These are phyloP conservation scores for Epichloe gansuensis DNA, from an alignment of 2,329 filamentous ascomycete species.

Conservation along the genomic window DNA sequence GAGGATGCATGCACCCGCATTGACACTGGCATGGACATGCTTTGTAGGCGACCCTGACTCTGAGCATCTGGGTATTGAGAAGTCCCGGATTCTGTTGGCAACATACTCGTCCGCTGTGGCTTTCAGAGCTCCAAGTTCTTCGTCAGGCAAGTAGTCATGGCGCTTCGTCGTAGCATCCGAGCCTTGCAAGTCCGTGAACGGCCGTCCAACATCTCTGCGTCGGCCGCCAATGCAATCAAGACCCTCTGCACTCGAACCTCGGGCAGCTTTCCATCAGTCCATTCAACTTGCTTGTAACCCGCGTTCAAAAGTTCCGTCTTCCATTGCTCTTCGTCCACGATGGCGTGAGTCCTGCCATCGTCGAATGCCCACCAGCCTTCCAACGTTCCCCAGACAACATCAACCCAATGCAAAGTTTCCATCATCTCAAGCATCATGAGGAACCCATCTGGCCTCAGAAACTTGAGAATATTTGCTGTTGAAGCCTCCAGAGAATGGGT, in stretches of 20 bases:
- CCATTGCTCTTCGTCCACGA: conserved; percentile 7
- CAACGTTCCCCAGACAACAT: conserved; percentile 21
- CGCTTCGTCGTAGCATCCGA: background rate
- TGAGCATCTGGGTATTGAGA: background rate
- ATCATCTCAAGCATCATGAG: conserved; percentile 11
- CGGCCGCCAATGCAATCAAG: conserved; percentile 3
- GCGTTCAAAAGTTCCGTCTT: conserved; percentile 5
- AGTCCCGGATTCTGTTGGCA: background rate
- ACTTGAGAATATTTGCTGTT: conserved; percentile 10
- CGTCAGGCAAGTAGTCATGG: background rate
- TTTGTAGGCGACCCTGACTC: background rate
- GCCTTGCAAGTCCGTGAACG: no score
- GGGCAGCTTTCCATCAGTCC: conserved; percentile 8
- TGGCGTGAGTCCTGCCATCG: conserved; percentile 7
- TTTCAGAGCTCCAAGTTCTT: background rate
- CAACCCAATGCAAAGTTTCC: conserved; percentile 13
- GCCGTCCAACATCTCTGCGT: background rate
- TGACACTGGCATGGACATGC: background rate
- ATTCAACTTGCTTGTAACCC: conserved; percentile 11
- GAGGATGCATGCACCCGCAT: conserved; percentile 12
- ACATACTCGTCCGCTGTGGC: background rate
- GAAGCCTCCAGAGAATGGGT: conserved; percentile 12
- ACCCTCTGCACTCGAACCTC: conserved; percentile 8
- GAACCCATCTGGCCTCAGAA: conserved; percentile 8
- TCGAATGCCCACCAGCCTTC: conserved; percentile 25